Conservation (phyloP, 306 rosid species). For the Castanea crenata region DNA sequence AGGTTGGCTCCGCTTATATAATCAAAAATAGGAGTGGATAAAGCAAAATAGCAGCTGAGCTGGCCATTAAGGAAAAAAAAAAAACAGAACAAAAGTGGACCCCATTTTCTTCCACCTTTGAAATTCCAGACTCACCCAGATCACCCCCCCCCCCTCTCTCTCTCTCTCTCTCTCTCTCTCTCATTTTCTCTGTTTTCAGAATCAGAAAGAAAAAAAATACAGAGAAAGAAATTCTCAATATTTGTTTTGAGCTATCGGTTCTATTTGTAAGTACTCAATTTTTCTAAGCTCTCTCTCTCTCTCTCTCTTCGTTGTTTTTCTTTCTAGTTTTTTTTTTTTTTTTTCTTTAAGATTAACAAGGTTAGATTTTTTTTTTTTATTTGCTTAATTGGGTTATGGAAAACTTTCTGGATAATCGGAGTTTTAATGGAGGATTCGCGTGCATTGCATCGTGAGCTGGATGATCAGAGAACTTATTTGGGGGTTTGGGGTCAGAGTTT, state of each 20-base stretch:
- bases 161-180: neutral
- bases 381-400: neutral
- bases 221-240: slow-evolving; percentile 7
- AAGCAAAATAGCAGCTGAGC: slow-evolving; percentile 26
- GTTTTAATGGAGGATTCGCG: slow-evolving; percentile 8
- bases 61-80: slow-evolving; percentile 16
- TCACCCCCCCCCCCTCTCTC: too few species aligned
- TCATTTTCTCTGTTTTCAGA: slow-evolving; percentile 5
- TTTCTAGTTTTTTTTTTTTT: too few species aligned
- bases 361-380: neutral
- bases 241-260: slow-evolving; percentile 19
- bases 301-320: neutral
- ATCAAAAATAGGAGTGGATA: neutral
- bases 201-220: slow-evolving; percentile 7
- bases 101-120: neutral
- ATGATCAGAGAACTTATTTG: neutral
- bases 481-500: slow-evolving; percentile 5
- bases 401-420: neutral
- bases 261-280: slow-evolving; percentile 33
- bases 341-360: neutral
- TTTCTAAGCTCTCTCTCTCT: slow-evolving; percentile 2
- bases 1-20: too few species aligned
- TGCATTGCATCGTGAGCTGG: slow-evolving; percentile 6
- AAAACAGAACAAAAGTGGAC: slow-evolving; percentile 10
- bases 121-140: neutral